Base-by-base conservation (phyloP, 2,329 filamentous ascomycete genomes). In the Aspergillus novofumigatus region DNA sequence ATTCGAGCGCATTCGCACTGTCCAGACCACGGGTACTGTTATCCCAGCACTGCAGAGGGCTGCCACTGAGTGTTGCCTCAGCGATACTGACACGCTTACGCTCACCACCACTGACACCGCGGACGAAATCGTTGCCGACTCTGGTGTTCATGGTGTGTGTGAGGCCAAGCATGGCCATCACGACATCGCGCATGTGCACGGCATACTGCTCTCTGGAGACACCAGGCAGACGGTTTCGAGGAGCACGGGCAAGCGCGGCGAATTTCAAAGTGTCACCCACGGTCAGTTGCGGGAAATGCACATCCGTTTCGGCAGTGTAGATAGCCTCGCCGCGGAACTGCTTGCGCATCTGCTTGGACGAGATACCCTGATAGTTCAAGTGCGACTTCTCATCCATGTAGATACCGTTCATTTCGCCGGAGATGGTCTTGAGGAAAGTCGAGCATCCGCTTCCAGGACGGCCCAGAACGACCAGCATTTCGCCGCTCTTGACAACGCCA, bases 341-440 rank as follows among this genome's bases (percentile, higher is more conserved):
- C 10, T 83, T 84, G 75, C 89, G 85, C 89, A 94, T 93, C 69
- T 91, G 62, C 57, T 72, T 67, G 49, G 69, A 68, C 4, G 72
- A 66, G 47, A 75, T 73, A 64, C 75, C 77, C 62, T 94, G 89
- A 70, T 95, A 96, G 77, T 95, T 94, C 72, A 96, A 84, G 57
- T 89, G 83, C 0, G 90, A 88, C 7, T 78, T 75, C 1, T 87
- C 76, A 53, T 91, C 88, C 51, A 94, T 81, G 64, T 83, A 84
- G 67, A 95, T 88, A 60, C 91, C 91, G 62, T 92, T 88, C 59
- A 89, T 90, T 73, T 95, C 90, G 62, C 91, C 91, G 6, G 90
- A 84, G 62, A 95, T 83, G 0, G 90, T 91, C 80, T 95, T 95
- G 62, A 96, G 78, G 62, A 95, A 87, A 2, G 91, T 95, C n/a